phyloP scores from a whole-genome alignment of 352 stramenopile species.

The Phytophthora megakarya region DNA sequence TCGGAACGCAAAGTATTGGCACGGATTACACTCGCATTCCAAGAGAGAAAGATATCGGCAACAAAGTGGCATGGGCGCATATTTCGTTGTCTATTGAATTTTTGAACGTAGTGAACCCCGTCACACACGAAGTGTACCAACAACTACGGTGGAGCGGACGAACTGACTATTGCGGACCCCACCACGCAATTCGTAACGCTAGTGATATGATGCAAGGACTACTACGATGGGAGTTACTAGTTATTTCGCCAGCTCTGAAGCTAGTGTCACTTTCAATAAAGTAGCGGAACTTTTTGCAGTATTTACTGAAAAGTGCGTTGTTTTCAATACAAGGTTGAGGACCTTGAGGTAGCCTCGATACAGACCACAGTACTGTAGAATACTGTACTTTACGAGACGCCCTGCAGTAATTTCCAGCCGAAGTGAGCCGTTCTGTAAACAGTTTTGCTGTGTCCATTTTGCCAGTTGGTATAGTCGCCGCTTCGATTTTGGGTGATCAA shows the following conservation, averaged over 20 bases:
- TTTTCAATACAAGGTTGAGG: too few relatives aligned
- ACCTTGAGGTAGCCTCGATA: too few relatives aligned
- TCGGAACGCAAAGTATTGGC: constrained; percentile 50
- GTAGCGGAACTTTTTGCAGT: background rate
- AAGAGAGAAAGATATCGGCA: background rate
- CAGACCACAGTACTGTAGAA: too few relatives aligned
- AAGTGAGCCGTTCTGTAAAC: too few relatives aligned
- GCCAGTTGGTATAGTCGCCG: background rate
- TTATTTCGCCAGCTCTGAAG: constrained; percentile 39
- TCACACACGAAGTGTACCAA: constrained; percentile 31
- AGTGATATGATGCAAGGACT: constrained; percentile 45
- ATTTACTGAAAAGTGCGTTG: background rate
- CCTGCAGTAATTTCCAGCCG: too few relatives aligned
- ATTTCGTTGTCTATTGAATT: constrained; percentile 51
- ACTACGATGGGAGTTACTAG: constrained; percentile 46
- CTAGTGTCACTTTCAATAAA: constrained; percentile 19
- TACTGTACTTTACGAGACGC: too few relatives aligned
- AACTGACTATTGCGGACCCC: constrained; percentile 45
- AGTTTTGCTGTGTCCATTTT: too few relatives aligned
- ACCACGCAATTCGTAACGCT: constrained; percentile 43
- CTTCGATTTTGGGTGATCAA: constrained; percentile 8
- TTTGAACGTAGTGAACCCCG: constrained; percentile 34
- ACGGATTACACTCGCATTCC: constrained; percentile 22
- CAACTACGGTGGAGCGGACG: constrained; percentile 46
- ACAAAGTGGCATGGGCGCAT: constrained; percentile 41